Conservation (phyloP, 1,139 yeast species). For the Geotrichum klebahnii region DNA sequence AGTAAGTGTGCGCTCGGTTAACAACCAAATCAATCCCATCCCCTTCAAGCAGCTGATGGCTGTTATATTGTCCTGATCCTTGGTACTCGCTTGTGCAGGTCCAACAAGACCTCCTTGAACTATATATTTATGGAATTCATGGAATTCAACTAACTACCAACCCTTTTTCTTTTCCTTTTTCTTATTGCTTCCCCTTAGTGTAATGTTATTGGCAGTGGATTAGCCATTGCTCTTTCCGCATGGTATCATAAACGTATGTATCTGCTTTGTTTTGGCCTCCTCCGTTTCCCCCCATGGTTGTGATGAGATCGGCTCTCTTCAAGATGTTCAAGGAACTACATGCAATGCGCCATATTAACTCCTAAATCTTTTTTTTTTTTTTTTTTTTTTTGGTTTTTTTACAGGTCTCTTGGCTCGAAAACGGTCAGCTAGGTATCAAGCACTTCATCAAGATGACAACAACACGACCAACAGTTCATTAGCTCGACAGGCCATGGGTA, state of each 20-base stretch:
- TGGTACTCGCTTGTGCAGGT: no score
- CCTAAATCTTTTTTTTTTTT: conserved; percentile 7
- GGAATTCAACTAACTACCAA: conserved; percentile 3
- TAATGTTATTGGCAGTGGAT: conserved; percentile 38
- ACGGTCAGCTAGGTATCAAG: conserved; percentile 22
- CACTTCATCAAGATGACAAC: conserved; percentile 20
- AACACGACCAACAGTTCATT: conserved; percentile 1
- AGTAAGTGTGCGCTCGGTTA: conserved; percentile 25
- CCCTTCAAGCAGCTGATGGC: no score
- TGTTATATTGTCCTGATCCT: no score
- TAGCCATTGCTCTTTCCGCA: conserved; percentile 36
- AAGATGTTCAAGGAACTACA: not conserved
- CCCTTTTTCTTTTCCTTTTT: not conserved
- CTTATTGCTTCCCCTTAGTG: conserved; percentile 25
- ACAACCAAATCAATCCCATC: conserved; percentile 7
- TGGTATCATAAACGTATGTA: conserved; percentile 40
- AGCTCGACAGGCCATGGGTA: not conserved
- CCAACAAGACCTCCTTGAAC: no score
- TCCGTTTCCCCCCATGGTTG: not conserved
- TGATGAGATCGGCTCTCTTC: no score
- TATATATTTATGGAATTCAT: no score
- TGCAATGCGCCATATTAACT: not conserved
- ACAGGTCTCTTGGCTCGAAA: conserved; percentile 22
- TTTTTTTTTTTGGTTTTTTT: not conserved
- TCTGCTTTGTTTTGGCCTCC: not conserved